Base-by-base conservation (phyloP, 768 basidiomycete species). In the Arthromyces matolae region DNA sequence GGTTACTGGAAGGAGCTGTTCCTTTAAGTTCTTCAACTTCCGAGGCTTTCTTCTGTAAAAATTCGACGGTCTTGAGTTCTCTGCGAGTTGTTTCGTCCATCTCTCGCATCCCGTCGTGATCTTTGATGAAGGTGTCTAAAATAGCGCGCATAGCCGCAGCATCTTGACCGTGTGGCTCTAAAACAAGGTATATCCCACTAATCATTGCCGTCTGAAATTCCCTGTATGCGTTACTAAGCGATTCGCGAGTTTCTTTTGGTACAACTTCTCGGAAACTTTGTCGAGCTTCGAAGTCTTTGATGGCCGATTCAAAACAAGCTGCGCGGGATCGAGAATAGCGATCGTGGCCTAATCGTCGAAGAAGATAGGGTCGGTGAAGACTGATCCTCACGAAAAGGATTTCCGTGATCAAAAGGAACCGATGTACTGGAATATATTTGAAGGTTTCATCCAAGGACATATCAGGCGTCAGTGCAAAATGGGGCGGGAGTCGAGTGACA, bases 161-260 rank as follows among this genome's bases (percentile, higher is more conserved):
- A 57, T 88, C 76, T 53, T 75, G 71, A 3, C 89, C 89, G 29
- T 71, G 80, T 2, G 88, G 90, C 52, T 93, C 81, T 23, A 93
- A 70, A 42, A 89, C 81, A 42, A 92, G 78, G 61, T 90, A 90
- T 42, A 93, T 90, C 9, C 91, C 87, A 52, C 86, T 84, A 45
- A 93, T 86, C 89, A 93, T 89, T 8, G 88, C 86, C 8, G 87
- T 84, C 63, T 91, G 89, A 65, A 93, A 93, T 58, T 91, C 89
- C 47, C 89, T 75, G 60, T 91, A 92, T 6, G 86, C 86, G 53
- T 87, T 89, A 57, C 88, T 82, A 23, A 89, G 73, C 39, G 86
- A 84, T 56, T 80, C 80, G 19, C 77, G 78, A 12, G 78, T 79
- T 59, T 86, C 85, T 57, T 77, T 78, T 0, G 82, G 73, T 48